Percentiles rank a stretch among this genome's conserved stretches.
These are phyloP conservation scores for Botrytis pseudocinerea DNA, from an alignment of 2,329 filamentous ascomycete species.

Conservation along the genomic window DNA sequence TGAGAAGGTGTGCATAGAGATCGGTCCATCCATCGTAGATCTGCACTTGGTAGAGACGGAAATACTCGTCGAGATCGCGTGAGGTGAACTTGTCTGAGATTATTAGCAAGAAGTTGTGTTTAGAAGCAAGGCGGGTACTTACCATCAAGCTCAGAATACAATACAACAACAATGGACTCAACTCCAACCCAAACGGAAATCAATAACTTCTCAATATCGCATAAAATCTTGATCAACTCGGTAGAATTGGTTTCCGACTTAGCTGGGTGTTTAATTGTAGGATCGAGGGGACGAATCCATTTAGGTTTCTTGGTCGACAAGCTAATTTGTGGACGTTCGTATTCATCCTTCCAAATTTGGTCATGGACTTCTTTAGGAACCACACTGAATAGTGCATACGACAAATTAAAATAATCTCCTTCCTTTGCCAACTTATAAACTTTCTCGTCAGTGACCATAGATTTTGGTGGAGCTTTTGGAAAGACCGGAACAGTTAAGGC, in stretches of 20 bases:
- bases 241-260: not conserved
- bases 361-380: slow-evolving; percentile 6
- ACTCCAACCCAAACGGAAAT: slow-evolving; percentile 16
- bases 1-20: not conserved
- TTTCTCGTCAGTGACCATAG: not conserved
- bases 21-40: not conserved
- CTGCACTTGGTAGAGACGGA: not conserved
- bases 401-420: not conserved
- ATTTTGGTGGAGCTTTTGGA: not conserved
- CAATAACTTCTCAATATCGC: slow-evolving; percentile 14
- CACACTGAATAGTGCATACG: not conserved
- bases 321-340: slow-evolving; percentile 5
- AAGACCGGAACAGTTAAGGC: not conserved
- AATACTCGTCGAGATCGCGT: not conserved
- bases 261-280: not conserved
- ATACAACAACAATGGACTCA: slow-evolving; percentile 15
- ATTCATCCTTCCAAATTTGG: slow-evolving; percentile 10
- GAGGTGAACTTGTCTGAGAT: not conserved
- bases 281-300: slow-evolving; percentile 12
- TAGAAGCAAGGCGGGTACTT: not conserved
- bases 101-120: not conserved
- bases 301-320: not conserved
- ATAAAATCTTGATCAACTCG: slow-evolving; percentile 7
- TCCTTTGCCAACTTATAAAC: not conserved
- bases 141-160: slow-evolving; percentile 9